Percentiles rank a stretch among this genome's conserved stretches.
phyloP scores from a whole-genome alignment of 371 early-diverging fungal species.

The Choanephora cucurbitarum region DNA sequence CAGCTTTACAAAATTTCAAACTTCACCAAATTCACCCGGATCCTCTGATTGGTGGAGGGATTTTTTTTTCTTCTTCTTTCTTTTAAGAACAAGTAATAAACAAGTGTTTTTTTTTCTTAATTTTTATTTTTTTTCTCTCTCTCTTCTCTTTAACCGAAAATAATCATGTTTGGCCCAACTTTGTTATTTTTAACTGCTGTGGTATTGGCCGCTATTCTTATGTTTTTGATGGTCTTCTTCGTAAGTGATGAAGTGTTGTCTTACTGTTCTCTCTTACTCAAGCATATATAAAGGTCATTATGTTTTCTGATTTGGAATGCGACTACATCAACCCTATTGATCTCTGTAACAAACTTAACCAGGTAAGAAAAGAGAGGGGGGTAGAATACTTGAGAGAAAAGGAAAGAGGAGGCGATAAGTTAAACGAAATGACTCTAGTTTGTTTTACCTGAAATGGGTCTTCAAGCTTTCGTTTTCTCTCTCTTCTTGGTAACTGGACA shows the following conservation, averaged over 20 bases:
- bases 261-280: neutral
- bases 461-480: constrained; percentile 73
- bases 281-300: constrained; percentile 68
- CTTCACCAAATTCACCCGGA: no score
- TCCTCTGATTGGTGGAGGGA: no score
- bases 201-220: constrained; percentile 83
- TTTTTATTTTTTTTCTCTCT: constrained; percentile 2
- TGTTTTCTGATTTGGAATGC: constrained; percentile 90
- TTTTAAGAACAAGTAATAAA: no score
- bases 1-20: no score
- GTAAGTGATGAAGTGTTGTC: constrained; percentile 11
- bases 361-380: constrained; percentile 50
- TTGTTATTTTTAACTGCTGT: constrained; percentile 87
- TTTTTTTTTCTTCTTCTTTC: no score
- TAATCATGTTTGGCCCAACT: constrained; percentile 60
- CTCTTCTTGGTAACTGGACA: constrained; percentile 80
- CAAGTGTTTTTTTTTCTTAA: constrained; percentile 8
- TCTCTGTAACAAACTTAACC: constrained; percentile 89
- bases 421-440: no score
- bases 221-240: constrained; percentile 74
- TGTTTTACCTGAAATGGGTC: constrained; percentile 86
- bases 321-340: constrained; percentile 98
- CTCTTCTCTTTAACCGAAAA: no score
- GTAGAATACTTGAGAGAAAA: neutral
- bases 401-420: neutral